These are phyloP conservation scores for Diaporthe australafricana DNA, from an alignment of 2,329 filamentous ascomycete species.

Conservation along the genomic window DNA sequence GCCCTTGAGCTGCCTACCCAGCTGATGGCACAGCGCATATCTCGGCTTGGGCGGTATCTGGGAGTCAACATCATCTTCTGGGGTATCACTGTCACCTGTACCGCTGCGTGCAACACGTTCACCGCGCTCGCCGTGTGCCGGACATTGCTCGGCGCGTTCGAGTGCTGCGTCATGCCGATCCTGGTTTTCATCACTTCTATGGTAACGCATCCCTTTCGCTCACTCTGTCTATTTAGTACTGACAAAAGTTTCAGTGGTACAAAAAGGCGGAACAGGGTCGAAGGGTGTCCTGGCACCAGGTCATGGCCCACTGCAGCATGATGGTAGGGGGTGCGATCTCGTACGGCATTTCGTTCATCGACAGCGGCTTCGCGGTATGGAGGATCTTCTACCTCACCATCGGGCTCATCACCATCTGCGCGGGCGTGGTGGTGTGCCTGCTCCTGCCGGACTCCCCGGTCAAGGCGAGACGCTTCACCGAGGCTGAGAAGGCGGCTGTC, in stretches of 20 bases:
- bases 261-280: constrained; percentile 38
- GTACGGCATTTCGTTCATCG: constrained; percentile 28
- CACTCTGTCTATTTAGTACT: background rate
- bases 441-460: constrained; percentile 68
- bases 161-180: constrained; percentile 42
- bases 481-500: constrained; percentile 63
- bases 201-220: background rate
- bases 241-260: constrained; percentile 39
- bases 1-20: constrained; percentile 53
- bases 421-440: constrained; percentile 61
- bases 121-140: constrained; percentile 41
- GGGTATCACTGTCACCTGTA: constrained; percentile 48
- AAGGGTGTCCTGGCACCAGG: constrained; percentile 25
- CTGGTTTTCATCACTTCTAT: constrained; percentile 43
- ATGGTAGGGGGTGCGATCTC: constrained; percentile 32
- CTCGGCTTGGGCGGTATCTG: constrained; percentile 52
- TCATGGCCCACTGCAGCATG: constrained; percentile 30
- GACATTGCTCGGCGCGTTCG: constrained; percentile 42
- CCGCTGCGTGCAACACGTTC: constrained; percentile 40
- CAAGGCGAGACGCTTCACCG: constrained; percentile 68
- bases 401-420: constrained; percentile 39
- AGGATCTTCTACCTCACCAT: constrained; percentile 30
- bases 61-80: constrained; percentile 53
- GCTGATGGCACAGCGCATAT: constrained; percentile 48
- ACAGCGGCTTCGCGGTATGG: constrained; percentile 9